phyloP scores from a whole-genome alignment of 2,329 filamentous ascomycete genomes.

The Coleophoma crateriformis region DNA sequence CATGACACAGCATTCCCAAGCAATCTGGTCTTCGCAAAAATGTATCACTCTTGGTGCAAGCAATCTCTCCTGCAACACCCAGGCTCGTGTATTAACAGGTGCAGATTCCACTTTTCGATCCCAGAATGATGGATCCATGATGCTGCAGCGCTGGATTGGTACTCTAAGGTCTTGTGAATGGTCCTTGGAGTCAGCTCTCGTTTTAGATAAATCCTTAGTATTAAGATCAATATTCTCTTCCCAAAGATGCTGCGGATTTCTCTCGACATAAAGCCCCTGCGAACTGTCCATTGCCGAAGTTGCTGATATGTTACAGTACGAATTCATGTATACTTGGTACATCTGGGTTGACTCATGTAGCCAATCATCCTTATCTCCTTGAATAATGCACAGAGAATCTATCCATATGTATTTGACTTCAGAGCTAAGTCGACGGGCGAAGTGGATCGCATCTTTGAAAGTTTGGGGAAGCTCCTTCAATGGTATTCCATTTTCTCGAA shows the following conservation, averaged over 20 bases:
- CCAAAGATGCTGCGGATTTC: too few relatives aligned
- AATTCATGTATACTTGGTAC: slow-evolving; percentile 6
- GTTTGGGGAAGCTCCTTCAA: slow-evolving; percentile 4
- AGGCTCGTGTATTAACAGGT: neutral
- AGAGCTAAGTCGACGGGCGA: slow-evolving; percentile 5
- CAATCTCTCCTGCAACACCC: neutral
- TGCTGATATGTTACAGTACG: slow-evolving; percentile 4
- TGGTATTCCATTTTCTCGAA: neutral
- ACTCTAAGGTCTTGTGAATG: neutral
- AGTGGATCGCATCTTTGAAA: slow-evolving; percentile 2
- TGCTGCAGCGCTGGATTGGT: neutral
- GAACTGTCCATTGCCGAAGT: neutral
- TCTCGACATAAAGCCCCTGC: neutral
- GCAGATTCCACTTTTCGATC: neutral
- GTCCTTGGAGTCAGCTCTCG: too few relatives aligned
- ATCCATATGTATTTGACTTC: slow-evolving; percentile 8
- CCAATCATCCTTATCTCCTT: neutral
- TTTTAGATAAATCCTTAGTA: too few relatives aligned
- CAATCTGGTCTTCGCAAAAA: neutral
- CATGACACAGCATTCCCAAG: neutral
- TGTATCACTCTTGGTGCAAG: slow-evolving; percentile 1
- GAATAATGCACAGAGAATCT: slow-evolving; percentile 1
- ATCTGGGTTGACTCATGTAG: slow-evolving; percentile 2
- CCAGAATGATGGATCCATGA: neutral
- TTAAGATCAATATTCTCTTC: too few relatives aligned